Evolutionary conservation across 768 basidiomycete genomes (phyloP), one percentile per base, ranked within the genome.

Genomic region (Agaricus blazei): DNA sequence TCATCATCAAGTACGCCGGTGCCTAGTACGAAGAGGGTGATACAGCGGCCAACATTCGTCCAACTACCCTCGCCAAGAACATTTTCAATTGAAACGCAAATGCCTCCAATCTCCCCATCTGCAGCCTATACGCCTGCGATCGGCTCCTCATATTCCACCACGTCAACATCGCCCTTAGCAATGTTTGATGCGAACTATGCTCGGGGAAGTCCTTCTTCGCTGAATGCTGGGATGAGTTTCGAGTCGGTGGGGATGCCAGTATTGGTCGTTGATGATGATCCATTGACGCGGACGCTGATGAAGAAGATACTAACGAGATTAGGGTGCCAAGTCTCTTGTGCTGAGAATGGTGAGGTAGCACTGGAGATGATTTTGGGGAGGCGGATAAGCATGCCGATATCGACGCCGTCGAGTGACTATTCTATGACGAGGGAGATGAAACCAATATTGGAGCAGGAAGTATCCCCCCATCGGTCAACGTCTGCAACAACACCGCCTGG

Each of bases 251-350:
- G 76, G 7, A 65, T 91, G 60, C 75, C 76, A 12, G 88, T 89
- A 45, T 75, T 92, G 19, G 88, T 93, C 3, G 91, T 93, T 0
- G 91, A 93, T 61, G 90, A 94, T 63, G 93, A 95, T 67, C 69
- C 77, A 9, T 68, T 93, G 52, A 93, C 93, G 50, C 80, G 92
- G 49, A 84, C 79, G 49, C 72, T 94, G 57, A 93, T 94, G 92
- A 79, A 76, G 57, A 78, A 90, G 24, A 81, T 91, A 67, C 73
- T 94, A 42, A 79, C 80, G n/a, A 77, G 90, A 36, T 73, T 93
- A 1, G 90, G 92, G 1, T 93, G 90, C 67, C 68, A 68, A 29
- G 90, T 93, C n/a, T 74, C 81, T 12, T 83, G 82, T 15, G 92
- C 93, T 9, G 89, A 93, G 71, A 92, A 95, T 63, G 93, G 93